Conservation (phyloP, 2,329 filamentous ascomycete genomes). For the Akanthomyces dipterigenus region DNA sequence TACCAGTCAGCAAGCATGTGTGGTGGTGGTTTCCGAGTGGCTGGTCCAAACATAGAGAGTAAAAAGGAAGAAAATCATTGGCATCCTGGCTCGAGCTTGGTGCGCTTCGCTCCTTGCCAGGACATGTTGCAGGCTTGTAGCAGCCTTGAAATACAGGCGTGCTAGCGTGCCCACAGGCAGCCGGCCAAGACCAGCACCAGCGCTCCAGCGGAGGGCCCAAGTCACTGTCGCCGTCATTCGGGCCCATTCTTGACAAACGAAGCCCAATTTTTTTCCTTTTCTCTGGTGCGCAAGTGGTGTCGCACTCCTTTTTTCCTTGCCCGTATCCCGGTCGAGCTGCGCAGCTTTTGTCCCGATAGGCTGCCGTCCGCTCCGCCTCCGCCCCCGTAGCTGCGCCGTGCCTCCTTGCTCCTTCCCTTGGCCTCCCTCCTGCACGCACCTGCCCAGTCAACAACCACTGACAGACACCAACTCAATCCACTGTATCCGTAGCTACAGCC, state of each 20-base stretch:
- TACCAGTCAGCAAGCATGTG: too few species aligned
- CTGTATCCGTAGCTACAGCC: background rate
- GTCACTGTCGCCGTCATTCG: background rate
- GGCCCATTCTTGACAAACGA: background rate
- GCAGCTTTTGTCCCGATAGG: background rate
- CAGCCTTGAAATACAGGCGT: background rate
- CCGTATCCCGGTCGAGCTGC: background rate
- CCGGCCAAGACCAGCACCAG: background rate
- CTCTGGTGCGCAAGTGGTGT: background rate
- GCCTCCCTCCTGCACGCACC: background rate
- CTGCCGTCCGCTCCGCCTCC: background rate
- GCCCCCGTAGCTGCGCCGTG: background rate
- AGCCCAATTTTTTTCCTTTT: background rate
- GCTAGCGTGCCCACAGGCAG: background rate
- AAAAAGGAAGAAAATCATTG: too few species aligned
- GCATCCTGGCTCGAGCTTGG: background rate
- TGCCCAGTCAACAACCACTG: background rate
- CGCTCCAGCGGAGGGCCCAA: background rate
- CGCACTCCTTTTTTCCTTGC: background rate
- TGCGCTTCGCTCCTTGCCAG: too few species aligned
- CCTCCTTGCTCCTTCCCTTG: background rate
- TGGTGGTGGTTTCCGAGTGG: too few species aligned
- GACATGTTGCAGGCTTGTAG: too few species aligned
- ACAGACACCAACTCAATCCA: background rate
- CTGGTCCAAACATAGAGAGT: too few species aligned